A percentile compares a stretch with the other conserved stretches of the same genome.
Evolutionary conservation across 2,329 filamentous ascomycete genomes (phyloP).

Genomic region (Macrophomina phaseolina): DNA sequence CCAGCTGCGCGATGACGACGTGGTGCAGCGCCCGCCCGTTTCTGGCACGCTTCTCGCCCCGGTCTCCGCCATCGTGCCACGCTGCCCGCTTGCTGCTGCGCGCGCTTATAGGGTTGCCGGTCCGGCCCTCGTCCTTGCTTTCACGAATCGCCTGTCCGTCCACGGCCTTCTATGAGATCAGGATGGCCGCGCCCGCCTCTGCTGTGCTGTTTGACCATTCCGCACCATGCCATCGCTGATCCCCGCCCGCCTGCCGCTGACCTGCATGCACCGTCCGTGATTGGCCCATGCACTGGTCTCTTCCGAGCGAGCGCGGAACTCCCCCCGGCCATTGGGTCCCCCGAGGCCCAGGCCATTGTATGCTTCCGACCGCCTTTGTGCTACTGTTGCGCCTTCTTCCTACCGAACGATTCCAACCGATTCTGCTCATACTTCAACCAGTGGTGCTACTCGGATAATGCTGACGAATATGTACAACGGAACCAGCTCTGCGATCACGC

Average conservation of each 20-base stretch:
- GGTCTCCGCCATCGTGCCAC: conserved; percentile 21
- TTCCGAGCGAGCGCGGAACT: background rate
- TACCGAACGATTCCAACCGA: no score
- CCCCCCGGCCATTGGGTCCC: background rate
- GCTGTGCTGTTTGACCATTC: conserved; percentile 6
- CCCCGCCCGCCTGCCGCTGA: conserved; percentile 9
- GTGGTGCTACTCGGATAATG: no score
- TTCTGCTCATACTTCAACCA: no score
- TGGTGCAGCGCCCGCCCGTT: background rate
- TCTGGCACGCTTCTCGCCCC: background rate
- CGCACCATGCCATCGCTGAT: conserved; percentile 11
- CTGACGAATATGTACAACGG: no score
- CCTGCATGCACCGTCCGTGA: conserved; percentile 3
- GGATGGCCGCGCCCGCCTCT: conserved; percentile 18
- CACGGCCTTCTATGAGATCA: conserved; percentile 8
- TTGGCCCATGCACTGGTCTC: background rate
- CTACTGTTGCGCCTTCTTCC: no score
- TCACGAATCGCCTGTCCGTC: conserved; percentile 17
- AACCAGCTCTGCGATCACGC: no score
- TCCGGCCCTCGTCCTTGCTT: conserved; percentile 20
- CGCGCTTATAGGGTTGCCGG: conserved; percentile 20
- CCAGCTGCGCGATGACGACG: conserved; percentile 21
- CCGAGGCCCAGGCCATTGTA: background rate
- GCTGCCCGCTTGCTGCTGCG: conserved; percentile 4
- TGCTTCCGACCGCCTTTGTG: no score